These are phyloP conservation scores for Stachybotrys echinatus DNA, from an alignment of 2,329 filamentous ascomycete genomes.

Conservation along the genomic window DNA sequence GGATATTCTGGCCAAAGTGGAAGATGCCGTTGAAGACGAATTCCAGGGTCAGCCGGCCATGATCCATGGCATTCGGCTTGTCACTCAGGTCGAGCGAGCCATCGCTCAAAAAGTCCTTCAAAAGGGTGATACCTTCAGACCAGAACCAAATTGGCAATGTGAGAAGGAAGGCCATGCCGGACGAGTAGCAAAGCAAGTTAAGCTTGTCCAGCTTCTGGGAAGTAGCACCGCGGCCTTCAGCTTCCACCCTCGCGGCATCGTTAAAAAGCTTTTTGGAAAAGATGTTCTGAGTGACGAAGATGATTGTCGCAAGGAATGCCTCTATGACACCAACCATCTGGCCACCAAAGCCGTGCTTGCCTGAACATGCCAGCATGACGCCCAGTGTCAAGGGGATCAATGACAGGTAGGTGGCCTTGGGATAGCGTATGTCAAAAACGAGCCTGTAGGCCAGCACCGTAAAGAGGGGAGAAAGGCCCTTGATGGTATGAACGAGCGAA, in stretches of 20 bases:
- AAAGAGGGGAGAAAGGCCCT: conserved; percentile 91
- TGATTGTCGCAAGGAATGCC: conserved; percentile 81
- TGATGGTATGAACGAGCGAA: conserved; percentile 96
- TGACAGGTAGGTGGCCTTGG: conserved; percentile 79
- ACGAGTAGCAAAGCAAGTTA: conserved; percentile 96
- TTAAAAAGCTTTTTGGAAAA: conserved; percentile 98
- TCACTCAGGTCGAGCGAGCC: conserved; percentile 63
- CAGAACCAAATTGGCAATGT: conserved; percentile 91
- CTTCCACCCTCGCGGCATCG: conserved; percentile 79
- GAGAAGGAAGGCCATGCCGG: conserved; percentile 81
- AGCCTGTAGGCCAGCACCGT: conserved; percentile 91
- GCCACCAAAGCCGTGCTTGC: conserved; percentile 69
- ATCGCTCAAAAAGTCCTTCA: conserved; percentile 74
- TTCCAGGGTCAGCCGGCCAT: conserved; percentile 71
- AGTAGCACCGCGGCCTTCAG: conserved; percentile 57
- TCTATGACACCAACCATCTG: conserved; percentile 88
- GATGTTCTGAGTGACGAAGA: conserved; percentile 98
- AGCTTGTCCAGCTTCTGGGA: conserved; percentile 89
- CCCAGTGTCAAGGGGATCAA: conserved; percentile 86
- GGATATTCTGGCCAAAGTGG: conserved; percentile 93
- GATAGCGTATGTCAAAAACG: conserved; percentile 85
- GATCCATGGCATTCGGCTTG: conserved; percentile 64
- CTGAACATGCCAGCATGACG: conserved; percentile 95
- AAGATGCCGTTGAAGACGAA: conserved; percentile 96
- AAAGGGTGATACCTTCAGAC: conserved; percentile 74